These are phyloP conservation scores for Cyberlindnera mrakii DNA, from an alignment of 805 yeast species.

Conservation along the genomic window DNA sequence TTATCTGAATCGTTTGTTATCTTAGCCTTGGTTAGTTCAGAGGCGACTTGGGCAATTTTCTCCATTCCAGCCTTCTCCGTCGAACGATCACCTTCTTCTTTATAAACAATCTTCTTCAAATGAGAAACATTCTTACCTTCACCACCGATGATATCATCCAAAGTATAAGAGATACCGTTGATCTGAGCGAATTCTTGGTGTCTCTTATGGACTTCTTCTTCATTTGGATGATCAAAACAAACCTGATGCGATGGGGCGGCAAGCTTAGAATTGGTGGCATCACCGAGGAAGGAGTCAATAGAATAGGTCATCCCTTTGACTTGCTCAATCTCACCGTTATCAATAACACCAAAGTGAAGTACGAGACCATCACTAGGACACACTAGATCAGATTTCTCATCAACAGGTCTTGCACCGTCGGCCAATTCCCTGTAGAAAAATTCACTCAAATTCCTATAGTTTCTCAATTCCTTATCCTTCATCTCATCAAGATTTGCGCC, in stretches of 20 bases:
- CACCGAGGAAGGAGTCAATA: constrained; percentile 81
- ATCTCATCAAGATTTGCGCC: constrained; percentile 90
- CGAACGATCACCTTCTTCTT: constrained; percentile 67
- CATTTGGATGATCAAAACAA: constrained; percentile 37
- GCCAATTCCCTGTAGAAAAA: constrained; percentile 81
- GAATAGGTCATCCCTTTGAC: constrained; percentile 96
- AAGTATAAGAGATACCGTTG: constrained; percentile 66
- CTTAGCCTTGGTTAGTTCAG: constrained; percentile 18
- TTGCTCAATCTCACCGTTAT: constrained; percentile 87
- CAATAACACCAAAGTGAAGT: constrained; percentile 74
- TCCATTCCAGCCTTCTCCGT: constrained; percentile 25
- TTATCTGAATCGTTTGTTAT: constrained; percentile 34
- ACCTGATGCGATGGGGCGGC: constrained; percentile 53
- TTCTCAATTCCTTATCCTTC: constrained; percentile 69
- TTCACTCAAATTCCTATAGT: constrained; percentile 78
- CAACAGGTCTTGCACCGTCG: constrained; percentile 76
- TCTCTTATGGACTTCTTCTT: constrained; percentile 37
- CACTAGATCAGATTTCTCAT: constrained; percentile 55
- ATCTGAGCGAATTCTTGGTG: constrained; percentile 73
- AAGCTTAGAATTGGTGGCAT: constrained; percentile 31
- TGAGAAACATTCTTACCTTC: constrained; percentile 37
- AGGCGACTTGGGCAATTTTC: constrained; percentile 35
- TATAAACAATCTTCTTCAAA: constrained; percentile 41
- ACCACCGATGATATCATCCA: constrained; percentile 63
- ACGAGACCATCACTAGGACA: constrained; percentile 94